Base-by-base conservation (phyloP, 257 asterid species). In the Anisodus tanguticus region DNA sequence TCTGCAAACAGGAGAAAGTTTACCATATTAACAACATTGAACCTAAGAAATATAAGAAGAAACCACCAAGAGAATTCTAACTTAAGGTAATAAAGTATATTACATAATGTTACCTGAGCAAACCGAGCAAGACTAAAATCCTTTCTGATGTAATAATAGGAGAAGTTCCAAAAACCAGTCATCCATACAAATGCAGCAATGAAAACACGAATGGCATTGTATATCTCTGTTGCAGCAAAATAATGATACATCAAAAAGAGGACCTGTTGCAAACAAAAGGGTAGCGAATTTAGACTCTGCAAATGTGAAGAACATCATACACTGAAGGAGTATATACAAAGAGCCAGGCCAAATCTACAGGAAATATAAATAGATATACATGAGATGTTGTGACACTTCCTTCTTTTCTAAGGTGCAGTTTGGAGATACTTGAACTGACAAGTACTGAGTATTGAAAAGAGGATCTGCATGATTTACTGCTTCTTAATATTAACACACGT, bases 141-240 rank as follows among this genome's bases (percentile, higher is more conserved):
- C 87, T 94, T 96, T 78, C 94, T 94, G 87, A 96, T 92, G 83
- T 96, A 96, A 89, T 94, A 96, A 90, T 96, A 96, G 78, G 99
- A 96, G 93, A 96, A 96, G 90, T 96, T 96, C 68, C 98, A 98
- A 77, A 96, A 96, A 78, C 99, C 99, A 79, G 98, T 96, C 99
- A 94, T 93, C 99, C 99, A 94, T 60, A 96, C 98, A 90, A 94
- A 96, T 78, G 98, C 99, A 90, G 99, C 99, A 86, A 96, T 96
- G 80, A 94, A 96, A 85, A 96, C 85, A 83, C 98, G 99, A 87
- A 94, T 93, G 16, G 99, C 99, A 84, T 96, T 96, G 90, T 96
- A 94, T 62, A 96, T 93, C 91, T 96, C 98, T 82, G 93, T 79
- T 86, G 99, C 99, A 86, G 99, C 99, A 90, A 96, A 96, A 90